Base-by-base conservation (phyloP, 768 basidiomycete genomes). In the Phallus indusiatus region DNA sequence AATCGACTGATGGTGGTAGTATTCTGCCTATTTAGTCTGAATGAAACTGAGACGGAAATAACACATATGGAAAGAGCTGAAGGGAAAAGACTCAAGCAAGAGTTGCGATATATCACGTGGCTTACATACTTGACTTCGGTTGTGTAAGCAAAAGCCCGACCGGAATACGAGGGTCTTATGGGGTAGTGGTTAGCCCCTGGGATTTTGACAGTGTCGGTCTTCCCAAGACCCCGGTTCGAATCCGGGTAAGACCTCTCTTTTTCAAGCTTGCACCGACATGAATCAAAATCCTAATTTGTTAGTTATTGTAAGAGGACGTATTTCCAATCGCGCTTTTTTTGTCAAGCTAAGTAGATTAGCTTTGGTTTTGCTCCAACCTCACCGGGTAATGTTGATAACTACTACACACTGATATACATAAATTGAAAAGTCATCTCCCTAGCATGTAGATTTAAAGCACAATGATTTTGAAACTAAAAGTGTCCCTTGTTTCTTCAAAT, bases 201-300 rank as follows among this genome's bases (percentile, higher is more conserved):
- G 57, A 59, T 59, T 59, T 59, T 59, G 57, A 59, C 33, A 22
- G 7, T 1, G 53, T 8, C 37, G 17, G 5, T 35, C 22, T 52
- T 59, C 57, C 50, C 57, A 51, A 51, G 57, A 59, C 57, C 57
- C 57, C 57, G 57, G 57, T 59, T 59, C 57, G 57, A 59, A 59
- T 59, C 57, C 57, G 57, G 57, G 57, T 53, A 59, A 37, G 49
- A 59, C 57, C 57, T 59, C 17, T 18, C 1, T 16, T 59, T 59
- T 59, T 52, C 12, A 14, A 14, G 12, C 12, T 16, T n/a, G n/a
- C n/a, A n/a, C n/a, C n/a, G n/a, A n/a, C n/a, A n/a, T n/a, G n/a
- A n/a, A n/a, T n/a, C n/a, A n/a, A n/a, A n/a, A n/a, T n/a, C n/a
- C n/a, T n/a, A n/a, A n/a, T n/a, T n/a, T n/a, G n/a, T n/a, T n/a